Percentiles rank a stretch among this genome's conserved stretches.
Evolutionary conservation across 2,329 filamentous ascomycete genomes (phyloP).

Genomic region (Cytospora piceae): DNA sequence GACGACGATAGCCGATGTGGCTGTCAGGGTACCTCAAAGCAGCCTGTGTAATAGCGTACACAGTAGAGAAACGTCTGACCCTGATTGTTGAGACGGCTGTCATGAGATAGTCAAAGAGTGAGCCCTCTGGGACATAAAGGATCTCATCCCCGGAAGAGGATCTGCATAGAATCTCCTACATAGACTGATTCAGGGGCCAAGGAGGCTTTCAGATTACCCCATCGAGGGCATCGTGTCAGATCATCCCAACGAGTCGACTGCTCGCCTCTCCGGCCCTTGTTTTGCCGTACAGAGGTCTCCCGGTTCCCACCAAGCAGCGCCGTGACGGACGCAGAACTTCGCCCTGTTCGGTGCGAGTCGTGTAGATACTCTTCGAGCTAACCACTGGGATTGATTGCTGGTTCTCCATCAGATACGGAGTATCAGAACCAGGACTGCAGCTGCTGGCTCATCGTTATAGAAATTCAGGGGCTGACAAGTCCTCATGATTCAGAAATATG

Average conservation of each 20-base stretch:
- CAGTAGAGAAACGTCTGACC: too few species aligned
- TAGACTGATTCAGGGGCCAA: neutral
- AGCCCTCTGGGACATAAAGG: neutral
- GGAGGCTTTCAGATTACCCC: neutral
- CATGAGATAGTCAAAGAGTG: neutral
- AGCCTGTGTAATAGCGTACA: neutral
- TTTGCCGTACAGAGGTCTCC: neutral
- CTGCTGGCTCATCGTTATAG: slow-evolving; percentile 8
- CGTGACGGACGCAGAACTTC: slow-evolving; percentile 20
- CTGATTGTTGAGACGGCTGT: too few species aligned
- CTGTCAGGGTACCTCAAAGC: neutral
- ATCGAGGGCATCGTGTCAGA: neutral
- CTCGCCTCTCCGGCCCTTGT: neutral
- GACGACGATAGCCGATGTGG: neutral
- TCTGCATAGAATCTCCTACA: slow-evolving; percentile 3
- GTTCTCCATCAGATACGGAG: slow-evolving; percentile 6
- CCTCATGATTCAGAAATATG: slow-evolving; percentile 2
- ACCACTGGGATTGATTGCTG: neutral
- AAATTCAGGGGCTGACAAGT: slow-evolving; percentile 15
- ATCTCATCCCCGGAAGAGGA: neutral
- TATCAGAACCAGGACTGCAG: neutral
- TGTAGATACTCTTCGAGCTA: neutral
- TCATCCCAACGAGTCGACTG: slow-evolving; percentile 6
- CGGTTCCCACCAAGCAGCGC: slow-evolving; percentile 10
- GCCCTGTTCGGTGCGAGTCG: slow-evolving; percentile 13